These are phyloP conservation scores for Plasmodium blacklocki DNA, from an alignment of 169 alveolate genomes.

Conservation along the genomic window DNA sequence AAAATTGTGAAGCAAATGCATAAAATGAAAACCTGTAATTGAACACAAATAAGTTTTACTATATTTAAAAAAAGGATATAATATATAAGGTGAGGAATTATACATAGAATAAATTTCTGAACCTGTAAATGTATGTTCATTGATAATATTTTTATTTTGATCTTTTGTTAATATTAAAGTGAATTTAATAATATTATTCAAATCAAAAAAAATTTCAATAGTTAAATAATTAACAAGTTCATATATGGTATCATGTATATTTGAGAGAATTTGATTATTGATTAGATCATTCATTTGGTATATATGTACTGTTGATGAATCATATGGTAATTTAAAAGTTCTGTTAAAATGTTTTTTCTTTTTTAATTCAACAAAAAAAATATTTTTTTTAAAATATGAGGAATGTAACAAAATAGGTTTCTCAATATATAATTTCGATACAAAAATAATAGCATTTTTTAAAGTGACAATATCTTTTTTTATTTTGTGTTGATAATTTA, in stretches of 20 bases:
- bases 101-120: slow-evolving; percentile 33
- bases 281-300: slow-evolving; percentile 11
- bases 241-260: slow-evolving; percentile 1
- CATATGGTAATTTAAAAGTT: not conserved
- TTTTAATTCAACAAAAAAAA: slow-evolving; percentile 28
- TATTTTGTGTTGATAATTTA: slow-evolving; percentile 61
- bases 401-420: slow-evolving; percentile 80
- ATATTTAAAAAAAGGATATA: slow-evolving; percentile 18
- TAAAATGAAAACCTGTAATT: slow-evolving; percentile 10
- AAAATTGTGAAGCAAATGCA: slow-evolving; percentile 45
- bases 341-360: slow-evolving; percentile 30
- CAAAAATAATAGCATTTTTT: slow-evolving; percentile 72
- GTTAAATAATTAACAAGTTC: slow-evolving; percentile 25
- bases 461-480: slow-evolving; percentile 68
- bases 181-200: slow-evolving; percentile 27
- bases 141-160: slow-evolving; percentile 7
- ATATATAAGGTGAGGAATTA: slow-evolving; percentile 38
- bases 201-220: slow-evolving; percentile 27
- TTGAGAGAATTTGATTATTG: not conserved
- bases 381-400: slow-evolving; percentile 46
- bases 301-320: slow-evolving; percentile 41
- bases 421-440: slow-evolving; percentile 73
- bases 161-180: slow-evolving; percentile 12
- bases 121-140: slow-evolving; percentile 23
- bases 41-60: slow-evolving; percentile 25